Base-by-base conservation (phyloP, 2,329 filamentous ascomycete species). In the Exophiala sp. region DNA sequence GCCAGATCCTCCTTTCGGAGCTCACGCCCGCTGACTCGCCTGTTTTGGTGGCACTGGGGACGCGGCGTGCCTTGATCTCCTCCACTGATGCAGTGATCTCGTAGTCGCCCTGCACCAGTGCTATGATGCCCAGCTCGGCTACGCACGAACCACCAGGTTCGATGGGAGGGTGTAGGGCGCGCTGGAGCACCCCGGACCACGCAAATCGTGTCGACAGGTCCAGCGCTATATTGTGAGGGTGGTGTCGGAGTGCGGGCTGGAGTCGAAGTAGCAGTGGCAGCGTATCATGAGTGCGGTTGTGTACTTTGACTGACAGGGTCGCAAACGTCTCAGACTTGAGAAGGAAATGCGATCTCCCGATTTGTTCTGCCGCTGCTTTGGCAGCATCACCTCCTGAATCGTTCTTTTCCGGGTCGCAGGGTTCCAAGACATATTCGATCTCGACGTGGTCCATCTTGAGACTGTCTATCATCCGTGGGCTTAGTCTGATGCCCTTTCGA, bases 131-230 rank as follows among this genome's bases (percentile, higher is more conserved):
- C 2, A 94, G 68, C 1, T 76, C 73, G 18, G 86, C 73, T 53
- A 83, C 77, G 0, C 75, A 73, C n/a, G 69, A 78, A 38, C 77
- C 72, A 3, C 80, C 77, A 0, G 81, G 79, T 4, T 69, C 67
- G 1, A 95, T 64, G 5, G 79, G 63, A 0, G 85, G 81, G 44
- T 56, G 48, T 0, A 95, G 70, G 1, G 79, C 75, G 62, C 83
- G 83, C 68, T 96, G 90, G 50, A 95, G 68, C 23, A 86, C 82
- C 1, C 90, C 90, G 57, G 88, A 91, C 83, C 88, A 93, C 1
- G 83, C 83, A 46, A 95, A 77, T 56, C 88, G 87, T 62, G 87
- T 83, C 35, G 85, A 85, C 48, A 91, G 80, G 64, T 95, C 90
- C 13, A 95, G 78, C 2, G 87, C 85, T 11, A 86, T 74, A 53